Evolutionary conservation across 1,284 basidiomycete genomes (phyloP), one percentile per base, ranked within the genome.

Genomic region (Stereum hirsutum): DNA sequence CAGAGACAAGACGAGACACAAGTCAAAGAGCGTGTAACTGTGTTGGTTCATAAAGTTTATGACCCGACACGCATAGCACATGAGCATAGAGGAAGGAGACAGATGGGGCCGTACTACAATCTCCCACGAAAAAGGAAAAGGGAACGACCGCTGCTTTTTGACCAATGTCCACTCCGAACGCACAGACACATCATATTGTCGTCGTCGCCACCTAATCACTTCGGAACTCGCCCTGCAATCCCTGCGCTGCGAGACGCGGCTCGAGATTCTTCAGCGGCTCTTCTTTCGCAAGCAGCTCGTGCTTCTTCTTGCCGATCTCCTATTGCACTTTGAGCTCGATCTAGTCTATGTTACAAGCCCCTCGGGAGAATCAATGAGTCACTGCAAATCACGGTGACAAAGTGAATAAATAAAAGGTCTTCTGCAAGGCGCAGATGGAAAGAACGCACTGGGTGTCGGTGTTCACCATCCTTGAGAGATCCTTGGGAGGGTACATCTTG

Each of bases 401-500:
- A n/a, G n/a, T n/a, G n/a, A n/a, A n/a, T 27, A 51, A 30, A 20
- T 44, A 30, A 32, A n/a, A 14, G 5, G 14, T 4, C n/a, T 32
- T 32, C n/a, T 8, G 8, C 8, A 21, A 15, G 37, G 15, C 5
- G 27, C 24, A n/a, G 11, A 15, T 11, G n/a, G 27, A 11, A 43
- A 32, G 31, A 33, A 70, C 81, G 49, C 64, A 89, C 89, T 81
- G 75, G 25, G 83, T 73, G 54, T 89, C 89, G n/a, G 84, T 60
- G 55, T 92, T 81, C 40, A 97, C 92, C 8, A 88, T 93, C 57
- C 91, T 78, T 17, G 93, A 97, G 20, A 99, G 75, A 60, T 97
- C 98, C 78, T 99, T 95, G 17, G 94, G 97, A 75, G 95, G 91
- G 65, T 96, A 96, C 43, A 93, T 95, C 65, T 98, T 94, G 57